Evolutionary conservation across 2,329 filamentous ascomycete genomes (phyloP).

Genomic region (Mycogone perniciosa): DNA sequence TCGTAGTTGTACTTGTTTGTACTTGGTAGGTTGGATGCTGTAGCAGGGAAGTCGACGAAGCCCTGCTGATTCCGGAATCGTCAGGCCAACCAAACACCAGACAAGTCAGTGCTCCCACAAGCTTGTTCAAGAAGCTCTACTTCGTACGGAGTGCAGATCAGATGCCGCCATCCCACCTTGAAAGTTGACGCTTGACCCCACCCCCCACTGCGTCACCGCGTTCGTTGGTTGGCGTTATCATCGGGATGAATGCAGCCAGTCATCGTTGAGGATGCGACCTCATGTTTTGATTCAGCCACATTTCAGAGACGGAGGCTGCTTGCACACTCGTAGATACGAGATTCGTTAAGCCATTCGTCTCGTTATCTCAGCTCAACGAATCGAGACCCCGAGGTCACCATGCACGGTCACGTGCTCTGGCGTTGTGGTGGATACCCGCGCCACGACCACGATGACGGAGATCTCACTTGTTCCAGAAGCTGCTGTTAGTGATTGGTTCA

Average conservation of each 20-base stretch:
- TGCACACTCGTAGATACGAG: no score
- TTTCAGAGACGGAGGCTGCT: no score
- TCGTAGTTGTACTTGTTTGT: not conserved
- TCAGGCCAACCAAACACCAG: no score
- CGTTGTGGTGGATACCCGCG: not conserved
- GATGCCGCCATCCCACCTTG: slow-evolving; percentile 4
- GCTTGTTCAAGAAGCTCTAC: slow-evolving; percentile 1
- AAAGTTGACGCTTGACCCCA: slow-evolving; percentile 8
- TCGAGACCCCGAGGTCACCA: no score
- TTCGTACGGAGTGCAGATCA: not conserved
- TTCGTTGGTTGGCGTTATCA: not conserved
- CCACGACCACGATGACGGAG: slow-evolving; percentile 3
- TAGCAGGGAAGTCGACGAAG: no score
- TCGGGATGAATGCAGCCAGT: slow-evolving; percentile 3
- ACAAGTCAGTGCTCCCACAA: no score
- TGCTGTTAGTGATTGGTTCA: no score
- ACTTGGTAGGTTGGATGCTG: not conserved
- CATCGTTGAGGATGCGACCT: not conserved
- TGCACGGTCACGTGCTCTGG: not conserved
- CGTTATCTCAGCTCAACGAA: no score
- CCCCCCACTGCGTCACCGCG: slow-evolving; percentile 11
- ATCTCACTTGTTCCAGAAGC: not conserved
- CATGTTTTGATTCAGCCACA: not conserved
- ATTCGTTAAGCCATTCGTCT: no score
- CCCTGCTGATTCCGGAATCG: no score